Conservation (phyloP, 495 filamentous ascomycete genomes). For the Cercophora samala region DNA sequence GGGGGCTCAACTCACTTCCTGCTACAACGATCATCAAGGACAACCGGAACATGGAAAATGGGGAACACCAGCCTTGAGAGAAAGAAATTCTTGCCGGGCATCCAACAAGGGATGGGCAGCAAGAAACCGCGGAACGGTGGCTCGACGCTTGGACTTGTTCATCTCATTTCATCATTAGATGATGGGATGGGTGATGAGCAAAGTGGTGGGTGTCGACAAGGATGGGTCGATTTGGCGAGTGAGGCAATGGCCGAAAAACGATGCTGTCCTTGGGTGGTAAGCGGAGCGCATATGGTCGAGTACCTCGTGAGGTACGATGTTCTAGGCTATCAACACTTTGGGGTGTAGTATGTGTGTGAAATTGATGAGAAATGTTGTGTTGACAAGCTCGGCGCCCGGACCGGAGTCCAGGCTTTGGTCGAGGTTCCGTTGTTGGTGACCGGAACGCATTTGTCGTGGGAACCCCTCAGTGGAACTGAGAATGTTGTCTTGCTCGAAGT, state of each 20-base stretch:
- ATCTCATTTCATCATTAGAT: not conserved
- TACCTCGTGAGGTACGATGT: not conserved
- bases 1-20: not conserved
- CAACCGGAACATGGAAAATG: not conserved
- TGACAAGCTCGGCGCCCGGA: not conserved
- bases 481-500: not conserved
- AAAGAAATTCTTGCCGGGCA: not conserved
- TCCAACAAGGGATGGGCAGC: not conserved
- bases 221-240: not conserved
- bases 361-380: not conserved
- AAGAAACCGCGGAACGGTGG: not conserved
- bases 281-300: not conserved
- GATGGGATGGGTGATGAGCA: not conserved
- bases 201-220: not conserved
- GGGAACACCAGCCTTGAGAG: not conserved
- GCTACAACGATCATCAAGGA: not conserved
- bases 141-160: not conserved
- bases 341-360: not conserved
- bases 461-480: not conserved
- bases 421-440: not conserved
- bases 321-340: not conserved
- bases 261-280: not conserved
- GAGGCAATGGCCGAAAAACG: not conserved
- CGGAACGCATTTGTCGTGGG: not conserved
- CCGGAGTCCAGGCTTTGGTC: not conserved